These are phyloP conservation scores for Xylaria acuta DNA, from an alignment of 495 filamentous ascomycete genomes.

Conservation along the genomic window DNA sequence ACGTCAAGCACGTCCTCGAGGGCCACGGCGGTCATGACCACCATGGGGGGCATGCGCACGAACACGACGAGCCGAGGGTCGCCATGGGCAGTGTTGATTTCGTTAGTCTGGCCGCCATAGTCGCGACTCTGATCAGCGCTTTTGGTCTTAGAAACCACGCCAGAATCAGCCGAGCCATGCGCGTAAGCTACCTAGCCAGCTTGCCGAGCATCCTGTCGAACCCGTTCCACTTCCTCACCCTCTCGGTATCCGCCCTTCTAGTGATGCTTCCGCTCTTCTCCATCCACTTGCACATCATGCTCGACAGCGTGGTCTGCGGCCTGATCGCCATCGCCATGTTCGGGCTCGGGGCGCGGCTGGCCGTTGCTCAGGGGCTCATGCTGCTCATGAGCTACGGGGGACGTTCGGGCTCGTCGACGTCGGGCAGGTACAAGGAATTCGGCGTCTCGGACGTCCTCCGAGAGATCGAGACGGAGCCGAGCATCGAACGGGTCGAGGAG, in stretches of 20 bases:
- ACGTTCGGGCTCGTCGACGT: constrained; percentile 25
- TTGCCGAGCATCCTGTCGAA: constrained; percentile 77
- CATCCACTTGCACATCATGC: constrained; percentile 73
- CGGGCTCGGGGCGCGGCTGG: constrained; percentile 77
- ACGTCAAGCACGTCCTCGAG: constrained; percentile 84
- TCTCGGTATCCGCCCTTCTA: constrained; percentile 81
- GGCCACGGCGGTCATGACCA: constrained; percentile 60
- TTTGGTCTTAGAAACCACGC: constrained; percentile 89
- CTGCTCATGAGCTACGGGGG: constrained; percentile 84
- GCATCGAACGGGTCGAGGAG: constrained; percentile 79
- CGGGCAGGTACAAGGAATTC: constrained; percentile 37
- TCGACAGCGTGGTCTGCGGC: constrained; percentile 81
- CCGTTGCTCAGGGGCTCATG: constrained; percentile 86
- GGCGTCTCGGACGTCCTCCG: constrained; percentile 78
- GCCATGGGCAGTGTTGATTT: constrained; percentile 77
- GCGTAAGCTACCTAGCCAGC: constrained; percentile 81
- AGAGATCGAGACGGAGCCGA: constrained; percentile 81
- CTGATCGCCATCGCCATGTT: constrained; percentile 88
- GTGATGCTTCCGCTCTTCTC: constrained; percentile 83
- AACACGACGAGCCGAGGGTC: constrained; percentile 57
- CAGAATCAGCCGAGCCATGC: constrained; percentile 82
- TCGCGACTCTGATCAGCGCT: constrained; percentile 84
- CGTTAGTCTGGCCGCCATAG: constrained; percentile 85
- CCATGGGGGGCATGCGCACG: constrained; percentile 72
- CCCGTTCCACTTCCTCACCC: constrained; percentile 90